Percentiles rank a stretch among this genome's conserved stretches.
phyloP scores from a whole-genome alignment of 495 filamentous ascomycete genomes.

The Hypoxylon lenormandii region DNA sequence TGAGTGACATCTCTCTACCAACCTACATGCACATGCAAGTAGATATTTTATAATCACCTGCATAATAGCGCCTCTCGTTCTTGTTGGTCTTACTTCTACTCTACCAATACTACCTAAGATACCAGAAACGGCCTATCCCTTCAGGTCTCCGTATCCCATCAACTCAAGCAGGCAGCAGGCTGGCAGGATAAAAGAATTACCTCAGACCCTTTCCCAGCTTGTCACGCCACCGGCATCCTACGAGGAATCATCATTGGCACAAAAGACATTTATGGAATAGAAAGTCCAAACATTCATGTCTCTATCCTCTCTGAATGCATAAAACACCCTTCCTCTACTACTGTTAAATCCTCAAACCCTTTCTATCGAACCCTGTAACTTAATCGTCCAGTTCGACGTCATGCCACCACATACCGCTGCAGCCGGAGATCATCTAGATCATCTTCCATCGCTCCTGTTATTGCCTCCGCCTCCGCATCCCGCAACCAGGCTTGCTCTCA shows the following conservation, averaged over 20 bases:
- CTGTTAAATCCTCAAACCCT: not conserved
- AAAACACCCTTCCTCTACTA: too few species aligned
- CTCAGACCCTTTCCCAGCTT: not conserved
- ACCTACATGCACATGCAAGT: too few species aligned
- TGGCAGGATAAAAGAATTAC: slow-evolving; percentile 9
- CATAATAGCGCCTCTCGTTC: too few species aligned
- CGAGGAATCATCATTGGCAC: slow-evolving; percentile 5
- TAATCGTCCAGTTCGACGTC: not conserved
- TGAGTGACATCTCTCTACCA: too few species aligned
- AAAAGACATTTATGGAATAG: not conserved
- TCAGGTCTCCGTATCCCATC: too few species aligned
- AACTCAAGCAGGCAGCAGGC: too few species aligned
- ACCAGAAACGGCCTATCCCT: too few species aligned
- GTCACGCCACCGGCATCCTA: slow-evolving; percentile 26
- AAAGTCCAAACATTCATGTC: too few species aligned
- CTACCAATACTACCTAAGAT: too few species aligned
- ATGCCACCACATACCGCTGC: not conserved
- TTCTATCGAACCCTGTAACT: not conserved
- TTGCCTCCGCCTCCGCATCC: slow-evolving; percentile 68
- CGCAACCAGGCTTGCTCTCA: slow-evolving; percentile 58
- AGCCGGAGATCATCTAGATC: slow-evolving; percentile 23
- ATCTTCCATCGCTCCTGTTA: slow-evolving; percentile 66
- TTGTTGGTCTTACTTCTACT: too few species aligned
- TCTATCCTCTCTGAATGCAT: not conserved
- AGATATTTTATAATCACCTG: too few species aligned